phyloP scores from a whole-genome alignment of 1,284 basidiomycete genomes.

The Pisolithus thermaeus region DNA sequence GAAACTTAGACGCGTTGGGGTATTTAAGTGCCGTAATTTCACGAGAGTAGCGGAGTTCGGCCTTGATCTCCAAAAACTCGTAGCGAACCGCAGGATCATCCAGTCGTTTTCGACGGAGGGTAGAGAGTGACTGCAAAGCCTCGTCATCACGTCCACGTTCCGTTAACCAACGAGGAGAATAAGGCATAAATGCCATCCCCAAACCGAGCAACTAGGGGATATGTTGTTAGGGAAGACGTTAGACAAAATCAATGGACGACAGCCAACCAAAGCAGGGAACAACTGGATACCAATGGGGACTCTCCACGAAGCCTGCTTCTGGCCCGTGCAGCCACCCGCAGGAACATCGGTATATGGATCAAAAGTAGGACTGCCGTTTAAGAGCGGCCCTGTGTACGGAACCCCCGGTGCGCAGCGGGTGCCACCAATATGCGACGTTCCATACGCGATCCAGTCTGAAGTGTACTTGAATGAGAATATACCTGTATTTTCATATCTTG shows the following conservation, averaged over 20 bases:
- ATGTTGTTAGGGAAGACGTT: not conserved
- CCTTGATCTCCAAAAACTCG: conserved; percentile 30
- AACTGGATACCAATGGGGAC: conserved; percentile 27
- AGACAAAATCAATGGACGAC: not conserved
- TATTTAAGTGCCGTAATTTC: conserved; percentile 16
- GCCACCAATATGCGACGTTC: conserved; percentile 31
- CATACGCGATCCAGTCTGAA: conserved; percentile 29
- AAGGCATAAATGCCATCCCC: conserved; percentile 31
- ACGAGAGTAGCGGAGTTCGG: conserved; percentile 24
- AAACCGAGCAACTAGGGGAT: conserved; percentile 24
- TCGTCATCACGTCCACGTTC: conserved; percentile 29
- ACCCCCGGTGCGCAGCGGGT: conserved; percentile 26
- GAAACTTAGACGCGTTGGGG: conserved; percentile 20
- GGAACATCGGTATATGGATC: conserved; percentile 27
- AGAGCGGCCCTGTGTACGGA: conserved; percentile 28
- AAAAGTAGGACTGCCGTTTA: conserved; percentile 29
- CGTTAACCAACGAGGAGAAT: conserved; percentile 33
- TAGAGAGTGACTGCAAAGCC: conserved; percentile 23
- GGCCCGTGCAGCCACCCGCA: conserved; percentile 26
- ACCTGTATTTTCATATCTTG: no score
- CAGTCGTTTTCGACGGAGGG: conserved; percentile 18
- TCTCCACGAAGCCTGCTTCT: conserved; percentile 28
- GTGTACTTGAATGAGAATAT: not conserved
- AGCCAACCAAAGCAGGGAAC: conserved; percentile 26
- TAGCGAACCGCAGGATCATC: conserved; percentile 18